Evolutionary conservation across 139 green algal genomes (phyloP), one percentile per base, ranked within the genome.

Genomic region (Chlamydomonas incerta): DNA sequence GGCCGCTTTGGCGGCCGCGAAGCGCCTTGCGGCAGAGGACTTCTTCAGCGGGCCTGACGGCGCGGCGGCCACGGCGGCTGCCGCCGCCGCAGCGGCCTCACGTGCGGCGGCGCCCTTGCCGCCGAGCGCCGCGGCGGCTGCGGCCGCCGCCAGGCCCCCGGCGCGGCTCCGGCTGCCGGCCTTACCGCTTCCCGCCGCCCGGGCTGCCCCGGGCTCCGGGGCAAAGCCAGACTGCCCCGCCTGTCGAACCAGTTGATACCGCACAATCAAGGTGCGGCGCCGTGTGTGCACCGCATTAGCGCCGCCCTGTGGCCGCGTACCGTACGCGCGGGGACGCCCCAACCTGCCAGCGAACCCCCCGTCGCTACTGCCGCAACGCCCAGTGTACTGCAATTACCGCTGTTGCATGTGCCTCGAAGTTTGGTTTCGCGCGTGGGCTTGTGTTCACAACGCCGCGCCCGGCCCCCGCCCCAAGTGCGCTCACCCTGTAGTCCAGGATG

Each of bases 11-110:
- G 47, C 65, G 9, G 79, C 80, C 28, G 77, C 80, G 18, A 70
- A 85, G 31, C 80, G 66, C 31, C 41, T 63, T 1, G 67, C 67
- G 0, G 80, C 80, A 3, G 80, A 85, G 24, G 80, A 85, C 47
- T 85, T 85, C 21, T 85, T 85, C 26, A 85, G 31, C 20, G 66
- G 35, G 0, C 55, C 75, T 14, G 37, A 18, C 2, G 34, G 20
- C 23, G 34, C 55, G 17, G 24, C 50, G 60, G 58, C 33, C 57
- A 73, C 29, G 28, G 8, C 9, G 1, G 60, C 14, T 10, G 18
- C 33, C 3, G 46, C 47, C 28, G 18, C 46, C 14, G 55, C 21
- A 21, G 63, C 75, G 5, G 52, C 20, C 60, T 2, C 46, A 41
- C 11, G 68, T 5, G 47, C 72, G 62, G 29, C 76, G 28, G 29